Evolutionary conservation across 2,329 filamentous ascomycete species (phyloP).

Genomic region (Monosporascus sp.): DNA sequence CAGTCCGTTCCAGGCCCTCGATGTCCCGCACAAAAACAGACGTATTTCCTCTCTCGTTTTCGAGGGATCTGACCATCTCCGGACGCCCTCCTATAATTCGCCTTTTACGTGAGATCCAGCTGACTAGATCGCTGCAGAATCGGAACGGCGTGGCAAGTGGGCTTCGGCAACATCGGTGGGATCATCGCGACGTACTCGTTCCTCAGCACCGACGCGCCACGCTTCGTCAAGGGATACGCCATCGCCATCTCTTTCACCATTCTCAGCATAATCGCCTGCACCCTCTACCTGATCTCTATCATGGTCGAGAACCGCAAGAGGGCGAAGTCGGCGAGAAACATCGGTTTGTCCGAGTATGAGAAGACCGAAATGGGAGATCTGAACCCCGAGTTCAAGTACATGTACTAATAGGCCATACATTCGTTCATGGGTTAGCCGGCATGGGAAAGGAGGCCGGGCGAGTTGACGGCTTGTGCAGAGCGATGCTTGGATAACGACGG

Average conservation of each 20-base stretch:
- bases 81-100: too few relatives aligned
- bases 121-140: constrained; percentile 37
- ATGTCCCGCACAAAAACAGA: too few relatives aligned
- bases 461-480: too few relatives aligned
- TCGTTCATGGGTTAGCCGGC: too few relatives aligned
- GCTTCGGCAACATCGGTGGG: constrained; percentile 74
- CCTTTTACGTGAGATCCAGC: too few relatives aligned
- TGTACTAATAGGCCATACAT: constrained; percentile 31
- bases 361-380: constrained; percentile 54
- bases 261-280: constrained; percentile 58
- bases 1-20: too few relatives aligned
- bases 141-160: constrained; percentile 71
- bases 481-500: too few relatives aligned
- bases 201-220: constrained; percentile 59
- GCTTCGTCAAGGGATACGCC: constrained; percentile 67
- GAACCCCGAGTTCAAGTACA: constrained; percentile 51
- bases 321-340: constrained; percentile 38
- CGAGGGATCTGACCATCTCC: not conserved
- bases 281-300: constrained; percentile 55
- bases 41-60: too few relatives aligned
- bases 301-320: constrained; percentile 56
- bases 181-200: constrained; percentile 73
- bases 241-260: constrained; percentile 72
- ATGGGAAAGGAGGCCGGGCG: too few relatives aligned
- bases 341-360: constrained; percentile 53